These are phyloP conservation scores for Corynascus novoguineensis DNA, from an alignment of 495 filamentous ascomycete species.

Conservation along the genomic window DNA sequence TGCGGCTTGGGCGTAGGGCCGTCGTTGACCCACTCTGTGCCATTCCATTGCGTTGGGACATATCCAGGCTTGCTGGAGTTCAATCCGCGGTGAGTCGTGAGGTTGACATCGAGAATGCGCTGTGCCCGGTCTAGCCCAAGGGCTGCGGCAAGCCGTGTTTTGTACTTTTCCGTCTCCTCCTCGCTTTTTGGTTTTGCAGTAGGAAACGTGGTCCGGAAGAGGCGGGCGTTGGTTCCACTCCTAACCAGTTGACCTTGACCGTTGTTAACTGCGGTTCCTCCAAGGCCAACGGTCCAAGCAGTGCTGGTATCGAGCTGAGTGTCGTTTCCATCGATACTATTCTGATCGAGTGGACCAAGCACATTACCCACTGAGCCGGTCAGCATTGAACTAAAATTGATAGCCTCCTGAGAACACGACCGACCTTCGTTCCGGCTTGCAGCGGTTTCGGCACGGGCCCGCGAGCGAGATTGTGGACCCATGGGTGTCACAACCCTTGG, in stretches of 20 bases:
- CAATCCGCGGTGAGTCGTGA: conserved; percentile 18
- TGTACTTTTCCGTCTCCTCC: conserved; percentile 61
- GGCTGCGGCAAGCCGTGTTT: conserved; percentile 73
- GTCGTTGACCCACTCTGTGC: conserved; percentile 54
- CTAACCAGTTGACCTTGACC: conserved; percentile 57
- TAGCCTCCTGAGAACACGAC: not conserved
- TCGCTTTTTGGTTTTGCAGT: conserved; percentile 38
- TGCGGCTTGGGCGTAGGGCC: conserved; percentile 32
- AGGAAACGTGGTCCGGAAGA: conserved; percentile 66
- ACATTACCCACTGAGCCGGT: conserved; percentile 30
- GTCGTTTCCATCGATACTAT: conserved; percentile 17
- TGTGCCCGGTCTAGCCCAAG: conserved; percentile 69
- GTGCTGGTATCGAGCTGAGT: conserved; percentile 58
- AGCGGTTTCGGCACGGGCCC: conserved; percentile 30
- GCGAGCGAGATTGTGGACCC: conserved; percentile 18
- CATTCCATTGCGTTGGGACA: conserved; percentile 47
- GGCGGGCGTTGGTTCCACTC: conserved; percentile 68
- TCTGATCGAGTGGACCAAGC: conserved; percentile 31
- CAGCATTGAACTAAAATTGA: not conserved
- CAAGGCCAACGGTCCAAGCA: conserved; percentile 74
- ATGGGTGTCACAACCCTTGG: conserved; percentile 37
- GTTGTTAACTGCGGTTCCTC: conserved; percentile 50
- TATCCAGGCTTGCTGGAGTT: conserved; percentile 6
- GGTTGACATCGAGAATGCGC: conserved; percentile 49
- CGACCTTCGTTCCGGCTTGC: conserved; percentile 28